These are phyloP conservation scores for Xerocomus amazonicus DNA, from an alignment of 1,284 basidiomycete species.

Conservation along the genomic window DNA sequence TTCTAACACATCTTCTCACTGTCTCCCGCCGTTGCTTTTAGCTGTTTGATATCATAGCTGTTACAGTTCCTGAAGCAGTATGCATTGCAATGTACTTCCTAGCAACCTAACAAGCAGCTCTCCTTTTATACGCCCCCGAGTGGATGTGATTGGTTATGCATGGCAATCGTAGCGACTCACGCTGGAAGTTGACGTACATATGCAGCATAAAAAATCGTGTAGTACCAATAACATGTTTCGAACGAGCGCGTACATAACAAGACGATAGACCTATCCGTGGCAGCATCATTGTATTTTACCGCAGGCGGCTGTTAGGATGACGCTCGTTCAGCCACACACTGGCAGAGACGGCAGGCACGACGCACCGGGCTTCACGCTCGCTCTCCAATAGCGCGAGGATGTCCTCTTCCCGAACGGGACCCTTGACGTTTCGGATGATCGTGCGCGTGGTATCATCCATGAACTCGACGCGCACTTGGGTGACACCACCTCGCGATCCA, in stretches of 20 bases:
- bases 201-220: not conserved
- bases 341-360: not conserved
- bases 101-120: conserved; percentile 26
- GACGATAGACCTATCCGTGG: no score
- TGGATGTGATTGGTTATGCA: no score
- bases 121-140: not conserved
- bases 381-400: conserved; percentile 97
- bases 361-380: conserved; percentile 99
- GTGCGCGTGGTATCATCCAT: conserved; percentile 96
- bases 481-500: conserved; percentile 99
- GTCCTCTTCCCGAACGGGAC: conserved; percentile 94
- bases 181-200: not conserved
- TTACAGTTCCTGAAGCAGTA: conserved; percentile 22
- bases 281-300: conserved; percentile 5
- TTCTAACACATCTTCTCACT: conserved; percentile 17
- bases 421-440: conserved; percentile 99
- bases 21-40: conserved; percentile 25
- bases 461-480: conserved; percentile 99
- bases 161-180: not conserved
- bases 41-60: conserved; percentile 31
- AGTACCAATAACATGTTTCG: conserved; percentile 6
- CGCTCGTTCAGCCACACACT: not conserved
- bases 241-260: not conserved
- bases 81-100: conserved; percentile 31
- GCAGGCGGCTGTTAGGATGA: conserved; percentile 15